Percentiles rank a stretch among this genome's conserved stretches.
phyloP scores from a whole-genome alignment of 805 yeast species.

The Cyberlindnera misumaiensis region DNA sequence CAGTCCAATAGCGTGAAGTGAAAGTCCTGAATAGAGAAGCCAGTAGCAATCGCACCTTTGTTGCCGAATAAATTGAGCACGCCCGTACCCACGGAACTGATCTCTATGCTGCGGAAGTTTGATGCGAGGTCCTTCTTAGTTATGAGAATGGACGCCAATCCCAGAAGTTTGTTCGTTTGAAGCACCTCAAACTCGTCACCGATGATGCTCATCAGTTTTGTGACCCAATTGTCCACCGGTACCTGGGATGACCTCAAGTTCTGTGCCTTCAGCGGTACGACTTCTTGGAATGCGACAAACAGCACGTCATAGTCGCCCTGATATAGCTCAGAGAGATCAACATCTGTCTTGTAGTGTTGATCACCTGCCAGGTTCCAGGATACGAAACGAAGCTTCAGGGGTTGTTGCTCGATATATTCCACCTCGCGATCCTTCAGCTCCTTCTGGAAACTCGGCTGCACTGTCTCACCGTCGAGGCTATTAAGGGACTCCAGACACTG shows the following conservation, averaged over 20 bases:
- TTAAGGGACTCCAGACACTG: conserved; percentile 4
- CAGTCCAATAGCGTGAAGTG: conserved; percentile 37
- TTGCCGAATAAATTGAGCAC: conserved; percentile 53
- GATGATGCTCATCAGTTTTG: conserved; percentile 16
- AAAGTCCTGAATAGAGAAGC: conserved; percentile 29
- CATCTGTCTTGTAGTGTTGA: conserved; percentile 16
- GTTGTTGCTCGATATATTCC: conserved; percentile 14
- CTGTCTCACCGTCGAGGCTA: conserved; percentile 1
- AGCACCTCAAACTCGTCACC: conserved; percentile 29
- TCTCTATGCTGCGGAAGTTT: conserved; percentile 34
- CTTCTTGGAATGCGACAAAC: conserved; percentile 43
- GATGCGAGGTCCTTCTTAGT: conserved; percentile 25
- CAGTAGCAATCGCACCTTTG: conserved; percentile 49
- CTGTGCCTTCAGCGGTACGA: conserved; percentile 39
- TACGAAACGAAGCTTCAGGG: conserved; percentile 23
- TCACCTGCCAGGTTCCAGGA: conserved; percentile 36
- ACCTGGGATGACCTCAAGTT: conserved; percentile 29
- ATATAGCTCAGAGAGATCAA: conserved; percentile 14
- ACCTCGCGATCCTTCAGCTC: conserved; percentile 12
- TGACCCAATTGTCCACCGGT: conserved; percentile 29
- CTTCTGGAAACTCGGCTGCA: conserved; percentile 8
- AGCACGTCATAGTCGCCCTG: conserved; percentile 27
- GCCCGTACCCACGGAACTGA: conserved; percentile 48
- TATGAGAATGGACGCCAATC: conserved; percentile 42
- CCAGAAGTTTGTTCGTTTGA: conserved; percentile 43